phyloP scores from a whole-genome alignment of 768 basidiomycete genomes.

The Tylopilus rubrobrunneus region DNA sequence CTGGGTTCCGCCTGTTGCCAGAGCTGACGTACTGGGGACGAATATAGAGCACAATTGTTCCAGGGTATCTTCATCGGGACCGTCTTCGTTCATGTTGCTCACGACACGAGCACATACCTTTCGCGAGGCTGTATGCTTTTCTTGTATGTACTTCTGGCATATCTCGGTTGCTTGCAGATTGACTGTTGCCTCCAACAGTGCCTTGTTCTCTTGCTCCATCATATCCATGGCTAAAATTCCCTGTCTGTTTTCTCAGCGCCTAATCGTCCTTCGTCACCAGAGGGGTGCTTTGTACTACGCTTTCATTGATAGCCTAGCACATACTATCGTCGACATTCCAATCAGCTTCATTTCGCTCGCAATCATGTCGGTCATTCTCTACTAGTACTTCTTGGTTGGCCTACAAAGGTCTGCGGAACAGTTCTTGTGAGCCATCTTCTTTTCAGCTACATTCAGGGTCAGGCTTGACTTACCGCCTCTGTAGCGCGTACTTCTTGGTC shows the following conservation, averaged over 20 bases:
- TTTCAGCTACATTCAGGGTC: too few species aligned
- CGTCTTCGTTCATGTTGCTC: conserved; percentile 39
- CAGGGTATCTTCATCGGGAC: conserved; percentile 27
- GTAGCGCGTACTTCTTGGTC: conserved; percentile 32
- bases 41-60: conserved; percentile 33
- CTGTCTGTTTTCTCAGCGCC: conserved; percentile 40
- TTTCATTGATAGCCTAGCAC: conserved; percentile 42
- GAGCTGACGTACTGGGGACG: conserved; percentile 1
- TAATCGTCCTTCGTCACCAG: conserved; percentile 41
- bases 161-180: not conserved
- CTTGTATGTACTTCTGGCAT: conserved; percentile 44
- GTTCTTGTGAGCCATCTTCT: conserved; percentile 13
- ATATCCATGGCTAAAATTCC: conserved; percentile 53
- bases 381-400: conserved; percentile 13
- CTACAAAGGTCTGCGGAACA: conserved; percentile 17
- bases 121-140: conserved; percentile 82
- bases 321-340: conserved; percentile 44
- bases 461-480: too few species aligned
- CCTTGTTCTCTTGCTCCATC: conserved; percentile 47
- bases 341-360: conserved; percentile 27
- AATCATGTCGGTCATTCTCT: conserved; percentile 11
- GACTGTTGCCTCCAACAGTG: conserved; percentile 32
- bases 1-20: not conserved
- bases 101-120: conserved; percentile 30
- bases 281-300: conserved; percentile 47